Conservation (phyloP, 75 land plant species). For the Selaginella tamariscina region DNA sequence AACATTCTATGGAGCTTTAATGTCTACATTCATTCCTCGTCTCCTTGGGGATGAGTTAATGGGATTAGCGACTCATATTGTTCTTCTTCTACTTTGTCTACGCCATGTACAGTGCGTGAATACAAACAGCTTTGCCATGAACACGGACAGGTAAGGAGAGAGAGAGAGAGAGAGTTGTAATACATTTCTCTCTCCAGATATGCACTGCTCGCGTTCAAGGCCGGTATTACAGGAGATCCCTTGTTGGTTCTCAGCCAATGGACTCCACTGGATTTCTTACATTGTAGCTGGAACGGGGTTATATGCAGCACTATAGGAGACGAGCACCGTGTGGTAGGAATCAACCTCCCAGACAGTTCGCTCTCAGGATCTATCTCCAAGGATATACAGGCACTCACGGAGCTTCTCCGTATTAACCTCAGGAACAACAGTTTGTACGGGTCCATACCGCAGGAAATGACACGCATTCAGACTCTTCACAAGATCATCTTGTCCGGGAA, state of each 20-base stretch:
- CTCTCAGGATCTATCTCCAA: background rate
- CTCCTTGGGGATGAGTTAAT: background rate
- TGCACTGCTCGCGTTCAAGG: slow-evolving; percentile 55
- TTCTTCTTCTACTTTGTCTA: background rate
- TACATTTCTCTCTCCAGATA: slow-evolving; percentile 20
- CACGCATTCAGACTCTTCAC: background rate
- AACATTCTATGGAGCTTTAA: too few relatives aligned
- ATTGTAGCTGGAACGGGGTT: slow-evolving; percentile 66
- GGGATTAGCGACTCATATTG: background rate
- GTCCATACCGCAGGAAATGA: background rate
- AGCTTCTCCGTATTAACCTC: background rate
- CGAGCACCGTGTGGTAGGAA: background rate
- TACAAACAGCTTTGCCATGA: background rate
- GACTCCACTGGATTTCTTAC: slow-evolving; percentile 39
- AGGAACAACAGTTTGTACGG: background rate
- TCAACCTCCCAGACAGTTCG: background rate
- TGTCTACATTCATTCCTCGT: background rate
- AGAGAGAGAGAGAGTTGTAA: background rate
- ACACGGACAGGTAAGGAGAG: background rate
- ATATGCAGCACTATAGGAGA: slow-evolving; percentile 28
- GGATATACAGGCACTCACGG: background rate
- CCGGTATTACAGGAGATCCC: slow-evolving; percentile 50
- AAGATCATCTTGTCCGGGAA: background rate
- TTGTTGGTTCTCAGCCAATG: slow-evolving; percentile 36
- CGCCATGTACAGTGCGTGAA: background rate